phyloP scores from a whole-genome alignment of 2,329 filamentous ascomycete genomes.

The Claviceps purpurea region DNA sequence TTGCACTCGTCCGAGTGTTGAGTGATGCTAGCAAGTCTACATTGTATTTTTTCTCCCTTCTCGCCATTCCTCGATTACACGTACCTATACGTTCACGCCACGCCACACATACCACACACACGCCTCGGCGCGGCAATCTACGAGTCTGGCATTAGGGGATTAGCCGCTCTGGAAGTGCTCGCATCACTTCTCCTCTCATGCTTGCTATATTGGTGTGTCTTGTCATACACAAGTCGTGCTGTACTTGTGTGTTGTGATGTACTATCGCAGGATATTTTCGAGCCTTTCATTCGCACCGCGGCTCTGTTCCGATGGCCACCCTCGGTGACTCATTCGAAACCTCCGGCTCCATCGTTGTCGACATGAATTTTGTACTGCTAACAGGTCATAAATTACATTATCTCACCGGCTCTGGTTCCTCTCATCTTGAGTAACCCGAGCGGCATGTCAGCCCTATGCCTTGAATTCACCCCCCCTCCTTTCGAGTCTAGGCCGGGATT shows the following conservation, averaged over 20 bases:
- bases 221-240: not conserved
- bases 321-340: not conserved
- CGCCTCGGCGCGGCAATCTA: constrained; percentile 1
- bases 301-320: not conserved
- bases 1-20: too few relatives aligned
- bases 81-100: not conserved
- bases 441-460: constrained; percentile 5
- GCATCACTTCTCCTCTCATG: not conserved
- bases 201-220: not conserved
- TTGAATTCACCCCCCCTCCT: not conserved
- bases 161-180: not conserved
- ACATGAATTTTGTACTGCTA: too few relatives aligned
- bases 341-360: not conserved
- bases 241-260: too few relatives aligned
- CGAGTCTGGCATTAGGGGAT: not conserved
- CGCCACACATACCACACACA: not conserved
- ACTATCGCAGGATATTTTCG: too few relatives aligned
- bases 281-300: not conserved
- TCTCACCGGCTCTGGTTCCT: not conserved
- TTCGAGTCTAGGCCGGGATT: not conserved
- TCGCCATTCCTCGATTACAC: not conserved
- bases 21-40: too few relatives aligned
- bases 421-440: not conserved
- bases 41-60: not conserved
- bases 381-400: too few relatives aligned